Percentiles rank a stretch among this genome's conserved stretches.
phyloP scores from a whole-genome alignment of 129 eudicot species.

The Saussurea involucrata region DNA sequence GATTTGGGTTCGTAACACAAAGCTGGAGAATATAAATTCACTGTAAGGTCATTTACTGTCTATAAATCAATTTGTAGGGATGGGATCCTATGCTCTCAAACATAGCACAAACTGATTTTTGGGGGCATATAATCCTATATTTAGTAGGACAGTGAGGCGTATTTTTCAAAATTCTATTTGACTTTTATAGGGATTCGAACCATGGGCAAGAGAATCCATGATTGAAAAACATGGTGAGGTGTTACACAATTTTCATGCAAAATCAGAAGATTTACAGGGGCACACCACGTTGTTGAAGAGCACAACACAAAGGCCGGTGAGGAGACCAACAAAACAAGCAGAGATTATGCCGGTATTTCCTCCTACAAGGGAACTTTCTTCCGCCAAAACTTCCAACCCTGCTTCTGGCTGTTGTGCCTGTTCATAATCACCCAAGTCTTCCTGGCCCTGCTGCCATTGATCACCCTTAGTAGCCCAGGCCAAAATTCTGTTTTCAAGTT shows the following conservation, averaged over 20 bases:
- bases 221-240: not conserved
- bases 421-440: not conserved
- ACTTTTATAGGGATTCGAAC: not conserved
- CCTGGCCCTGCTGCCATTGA: not conserved
- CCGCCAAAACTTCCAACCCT: constrained; percentile 2
- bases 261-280: not conserved
- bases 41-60: not conserved
- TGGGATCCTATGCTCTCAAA: not conserved
- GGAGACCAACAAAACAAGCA: constrained; percentile 79
- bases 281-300: constrained; percentile 61
- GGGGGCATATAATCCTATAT: not conserved
- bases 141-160: not conserved
- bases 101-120: not conserved
- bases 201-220: not conserved
- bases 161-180: not conserved
- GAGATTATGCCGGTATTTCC: constrained; percentile 53
- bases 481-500: not conserved
- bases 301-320: constrained; percentile 78
- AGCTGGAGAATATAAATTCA: not conserved
- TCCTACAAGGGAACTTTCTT: not conserved
- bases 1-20: too few species aligned
- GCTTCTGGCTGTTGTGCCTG: not conserved
- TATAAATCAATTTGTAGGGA: not conserved
- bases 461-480: not conserved
- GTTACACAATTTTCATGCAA: not conserved